Evolutionary conservation across 2,329 filamentous ascomycete genomes (phyloP).

Genomic region (Aspergillus vadensis): DNA sequence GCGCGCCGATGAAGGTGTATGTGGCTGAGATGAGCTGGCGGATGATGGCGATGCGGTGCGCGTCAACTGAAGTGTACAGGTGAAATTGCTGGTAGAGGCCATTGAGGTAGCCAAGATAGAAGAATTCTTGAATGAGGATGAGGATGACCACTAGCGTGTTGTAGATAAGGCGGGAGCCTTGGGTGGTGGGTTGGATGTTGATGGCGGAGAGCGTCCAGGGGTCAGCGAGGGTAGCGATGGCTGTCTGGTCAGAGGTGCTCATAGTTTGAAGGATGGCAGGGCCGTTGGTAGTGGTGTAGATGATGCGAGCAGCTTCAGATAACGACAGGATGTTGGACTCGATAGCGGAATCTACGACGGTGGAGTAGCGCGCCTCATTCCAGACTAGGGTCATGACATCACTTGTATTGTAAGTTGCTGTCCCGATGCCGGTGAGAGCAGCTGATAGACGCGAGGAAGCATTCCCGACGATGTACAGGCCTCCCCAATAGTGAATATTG

Average conservation of each 20-base stretch:
- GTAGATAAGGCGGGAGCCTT: conserved; percentile 48
- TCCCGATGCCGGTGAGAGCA: conserved; percentile 39
- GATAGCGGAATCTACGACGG: conserved; percentile 40
- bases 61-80: conserved; percentile 37
- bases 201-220: conserved; percentile 41
- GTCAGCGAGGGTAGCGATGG: conserved; percentile 39
- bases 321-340: conserved; percentile 36
- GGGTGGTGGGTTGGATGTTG: conserved; percentile 46
- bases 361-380: conserved; percentile 50
- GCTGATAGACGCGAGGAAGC: conserved; percentile 42
- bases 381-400: conserved; percentile 46
- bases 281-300: conserved; percentile 39
- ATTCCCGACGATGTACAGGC: conserved; percentile 33
- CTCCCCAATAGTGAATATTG: conserved; percentile 40
- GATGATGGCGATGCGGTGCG: conserved; percentile 35
- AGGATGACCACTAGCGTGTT: conserved; percentile 51
- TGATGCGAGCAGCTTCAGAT: conserved; percentile 34
- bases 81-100: conserved; percentile 44
- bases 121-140: conserved; percentile 53
- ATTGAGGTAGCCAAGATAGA: conserved; percentile 51
- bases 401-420: conserved; percentile 37
- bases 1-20: conserved; percentile 46
- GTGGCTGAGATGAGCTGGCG: conserved; percentile 38
- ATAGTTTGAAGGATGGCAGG: conserved; percentile 29
- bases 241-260: conserved; percentile 28